Evolutionary conservation across 768 basidiomycete species (phyloP).

Genomic region (Leucosporidium yakuticum): DNA sequence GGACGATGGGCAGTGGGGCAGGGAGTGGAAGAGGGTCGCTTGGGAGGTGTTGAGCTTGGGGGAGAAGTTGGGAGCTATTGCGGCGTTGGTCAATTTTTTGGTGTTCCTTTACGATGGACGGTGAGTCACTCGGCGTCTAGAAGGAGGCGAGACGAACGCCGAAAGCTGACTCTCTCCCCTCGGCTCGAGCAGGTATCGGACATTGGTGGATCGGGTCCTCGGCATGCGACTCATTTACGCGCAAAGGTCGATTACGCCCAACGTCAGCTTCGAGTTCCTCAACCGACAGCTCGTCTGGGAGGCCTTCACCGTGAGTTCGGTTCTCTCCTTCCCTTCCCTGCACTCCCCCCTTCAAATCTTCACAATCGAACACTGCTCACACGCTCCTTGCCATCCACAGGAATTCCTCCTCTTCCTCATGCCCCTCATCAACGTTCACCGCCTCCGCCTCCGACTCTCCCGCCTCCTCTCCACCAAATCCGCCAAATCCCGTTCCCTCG

Average conservation of each 20-base stretch:
- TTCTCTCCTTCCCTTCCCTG: background rate
- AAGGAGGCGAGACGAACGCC: background rate
- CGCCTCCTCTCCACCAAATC: slow-evolving; percentile 42
- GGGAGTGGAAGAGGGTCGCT: slow-evolving; percentile 34
- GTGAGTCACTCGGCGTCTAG: slow-evolving; percentile 50
- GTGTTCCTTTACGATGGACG: slow-evolving; percentile 79
- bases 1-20: slow-evolving; percentile 15
- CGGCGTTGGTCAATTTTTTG: slow-evolving; percentile 62
- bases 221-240: slow-evolving; percentile 68
- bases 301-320: slow-evolving; percentile 74
- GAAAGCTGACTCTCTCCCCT: background rate
- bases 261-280: slow-evolving; percentile 98
- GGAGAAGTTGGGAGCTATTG: slow-evolving; percentile 26
- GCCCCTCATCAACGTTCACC: slow-evolving; percentile 69
- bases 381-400: slow-evolving; percentile 46
- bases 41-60: slow-evolving; percentile 30
- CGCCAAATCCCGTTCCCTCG: slow-evolving; percentile 9
- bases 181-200: slow-evolving; percentile 63
- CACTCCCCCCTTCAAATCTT: no score
- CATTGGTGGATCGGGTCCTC: slow-evolving; percentile 70
- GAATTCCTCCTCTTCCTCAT: slow-evolving; percentile 91
- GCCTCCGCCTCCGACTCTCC: slow-evolving; percentile 56
- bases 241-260: slow-evolving; percentile 61
- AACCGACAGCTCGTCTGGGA: slow-evolving; percentile 99
- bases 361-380: background rate